A percentile compares a stretch with the other conserved stretches of the same genome.
These are phyloP conservation scores for Aspergillus glaucus DNA, from an alignment of 2,329 filamentous ascomycete species.

Conservation along the genomic window DNA sequence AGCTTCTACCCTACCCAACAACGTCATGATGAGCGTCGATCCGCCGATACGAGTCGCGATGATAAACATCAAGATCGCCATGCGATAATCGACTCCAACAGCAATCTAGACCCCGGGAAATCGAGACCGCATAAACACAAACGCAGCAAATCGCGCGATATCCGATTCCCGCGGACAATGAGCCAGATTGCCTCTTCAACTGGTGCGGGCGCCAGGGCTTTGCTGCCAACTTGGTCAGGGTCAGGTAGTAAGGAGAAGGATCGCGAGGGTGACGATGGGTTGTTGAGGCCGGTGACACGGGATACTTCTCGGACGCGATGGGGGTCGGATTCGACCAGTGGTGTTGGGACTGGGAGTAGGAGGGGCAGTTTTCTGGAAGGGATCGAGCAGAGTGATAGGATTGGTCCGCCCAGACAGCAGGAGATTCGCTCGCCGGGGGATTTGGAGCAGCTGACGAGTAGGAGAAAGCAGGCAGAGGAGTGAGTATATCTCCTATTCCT, in stretches of 20 bases:
- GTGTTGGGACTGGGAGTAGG: slow-evolving; percentile 18
- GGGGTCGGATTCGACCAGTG: slow-evolving; percentile 27
- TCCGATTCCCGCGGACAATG: slow-evolving; percentile 27
- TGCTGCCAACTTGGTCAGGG: slow-evolving; percentile 26
- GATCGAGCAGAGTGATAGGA: slow-evolving; percentile 18
- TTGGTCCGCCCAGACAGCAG: slow-evolving; percentile 21
- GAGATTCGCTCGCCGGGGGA: slow-evolving; percentile 30
- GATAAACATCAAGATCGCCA: slow-evolving; percentile 16
- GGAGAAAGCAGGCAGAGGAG: slow-evolving; percentile 71
- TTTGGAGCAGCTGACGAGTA: slow-evolving; percentile 41
- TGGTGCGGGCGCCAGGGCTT: slow-evolving; percentile 17
- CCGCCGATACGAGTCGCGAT: slow-evolving; percentile 1
- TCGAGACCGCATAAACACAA: slow-evolving; percentile 19
- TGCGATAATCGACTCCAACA: slow-evolving; percentile 12
- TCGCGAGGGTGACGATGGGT: slow-evolving; percentile 22
- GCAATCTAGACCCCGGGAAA: slow-evolving; percentile 5
- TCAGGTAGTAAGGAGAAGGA: slow-evolving; percentile 21
- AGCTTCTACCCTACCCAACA: slow-evolving; percentile 6
- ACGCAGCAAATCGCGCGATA: slow-evolving; percentile 26
- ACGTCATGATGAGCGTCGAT: slow-evolving; percentile 5
- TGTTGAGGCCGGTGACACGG: slow-evolving; percentile 24
- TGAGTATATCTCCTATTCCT: slow-evolving; percentile 46
- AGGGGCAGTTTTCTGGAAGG: slow-evolving; percentile 24
- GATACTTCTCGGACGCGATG: slow-evolving; percentile 27
- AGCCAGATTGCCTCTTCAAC: slow-evolving; percentile 25